Evolutionary conservation across 768 basidiomycete species (phyloP).

Genomic region (Tylopilus cervinicoccineus): DNA sequence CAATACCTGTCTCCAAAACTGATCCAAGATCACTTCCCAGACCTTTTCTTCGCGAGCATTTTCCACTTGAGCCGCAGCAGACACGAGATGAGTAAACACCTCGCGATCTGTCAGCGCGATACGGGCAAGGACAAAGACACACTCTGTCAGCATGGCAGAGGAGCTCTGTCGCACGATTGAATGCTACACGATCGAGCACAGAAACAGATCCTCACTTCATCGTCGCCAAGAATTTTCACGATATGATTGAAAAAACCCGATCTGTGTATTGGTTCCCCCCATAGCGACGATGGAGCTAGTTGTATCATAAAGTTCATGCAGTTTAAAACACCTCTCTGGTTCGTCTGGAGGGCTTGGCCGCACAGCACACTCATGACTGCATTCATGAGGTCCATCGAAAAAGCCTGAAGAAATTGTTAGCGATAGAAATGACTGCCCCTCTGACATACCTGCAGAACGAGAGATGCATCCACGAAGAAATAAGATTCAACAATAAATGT

Average conservation of each 20-base stretch:
- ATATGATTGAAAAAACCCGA: conserved; percentile 70
- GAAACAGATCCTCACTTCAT: conserved; percentile 48
- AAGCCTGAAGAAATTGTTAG: conserved; percentile 37
- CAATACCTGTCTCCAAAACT: conserved; percentile 78
- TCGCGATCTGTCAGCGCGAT: conserved; percentile 62
- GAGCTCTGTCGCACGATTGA: conserved; percentile 24
- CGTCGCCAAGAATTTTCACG: conserved; percentile 56
- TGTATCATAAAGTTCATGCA: conserved; percentile 60
- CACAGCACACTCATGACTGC: conserved; percentile 51
- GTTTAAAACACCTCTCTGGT: conserved; percentile 61
- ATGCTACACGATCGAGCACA: conserved; percentile 1
- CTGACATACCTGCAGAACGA: conserved; percentile 58
- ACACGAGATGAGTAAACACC: conserved; percentile 69
- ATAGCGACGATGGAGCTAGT: conserved; percentile 54
- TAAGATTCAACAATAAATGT: conserved; percentile 73
- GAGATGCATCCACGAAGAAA: conserved; percentile 61
- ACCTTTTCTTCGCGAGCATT: conserved; percentile 49
- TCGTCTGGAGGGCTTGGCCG: conserved; percentile 45
- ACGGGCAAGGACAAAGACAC: conserved; percentile 71
- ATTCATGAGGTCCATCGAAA: conserved; percentile 52
- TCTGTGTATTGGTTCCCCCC: conserved; percentile 70
- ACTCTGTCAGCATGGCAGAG: conserved; percentile 52
- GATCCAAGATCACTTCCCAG: conserved; percentile 66
- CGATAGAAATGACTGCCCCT: not conserved
- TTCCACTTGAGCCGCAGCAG: conserved; percentile 49